Base-by-base conservation (phyloP, 2,329 filamentous ascomycete species). In the Colletotrichum lini region DNA sequence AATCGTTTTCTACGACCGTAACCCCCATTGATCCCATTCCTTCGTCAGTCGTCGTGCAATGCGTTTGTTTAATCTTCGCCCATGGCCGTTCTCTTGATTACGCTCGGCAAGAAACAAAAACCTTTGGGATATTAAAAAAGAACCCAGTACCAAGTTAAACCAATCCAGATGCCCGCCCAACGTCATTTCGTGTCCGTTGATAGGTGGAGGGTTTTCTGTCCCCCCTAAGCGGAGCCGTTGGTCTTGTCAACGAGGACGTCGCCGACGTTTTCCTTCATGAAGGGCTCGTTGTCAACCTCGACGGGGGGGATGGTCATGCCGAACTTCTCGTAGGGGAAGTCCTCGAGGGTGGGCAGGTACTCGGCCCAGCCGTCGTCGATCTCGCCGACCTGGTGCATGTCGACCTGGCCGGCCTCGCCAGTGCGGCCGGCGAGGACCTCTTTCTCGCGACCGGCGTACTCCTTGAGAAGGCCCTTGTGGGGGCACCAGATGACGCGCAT, bases 401-500 rank as follows among this genome's bases (percentile, higher is more conserved):
- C 88, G 4, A 87, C 83, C 4, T 82, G 82, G 15, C 87, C 88
- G 0, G 88, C 92, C 82, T 93, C 90, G 1, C 93, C 93, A 30
- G 92, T 95, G 75, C 90, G 83, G 0, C 95, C 96, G 0, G 96
- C 96, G 26, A 99, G 84, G 3, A 99, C 94, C 79, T 95, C 90
- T 13, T 87, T 88, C 83, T 98, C 94, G 53, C 92, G 88, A 1
- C 93, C 95, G 50, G 86, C 84, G 76, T 94, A 97, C 80, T 96
- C 93, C 63, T 89, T 85, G 82, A 93, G 86, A 63, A 99, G 83
- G 78, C 90, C 93, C 1, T 91, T 89, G 82, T 98, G 95, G 30
- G 96, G 96, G 76, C 91, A 92, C 96, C 96, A 99, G 1, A 98
- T 87, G 15, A 97, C 95, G 75, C 96, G 91, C 96, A 98, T 98